Base-by-base conservation (phyloP, 2,329 filamentous ascomycete genomes). In the Hypoxylon sp. region DNA sequence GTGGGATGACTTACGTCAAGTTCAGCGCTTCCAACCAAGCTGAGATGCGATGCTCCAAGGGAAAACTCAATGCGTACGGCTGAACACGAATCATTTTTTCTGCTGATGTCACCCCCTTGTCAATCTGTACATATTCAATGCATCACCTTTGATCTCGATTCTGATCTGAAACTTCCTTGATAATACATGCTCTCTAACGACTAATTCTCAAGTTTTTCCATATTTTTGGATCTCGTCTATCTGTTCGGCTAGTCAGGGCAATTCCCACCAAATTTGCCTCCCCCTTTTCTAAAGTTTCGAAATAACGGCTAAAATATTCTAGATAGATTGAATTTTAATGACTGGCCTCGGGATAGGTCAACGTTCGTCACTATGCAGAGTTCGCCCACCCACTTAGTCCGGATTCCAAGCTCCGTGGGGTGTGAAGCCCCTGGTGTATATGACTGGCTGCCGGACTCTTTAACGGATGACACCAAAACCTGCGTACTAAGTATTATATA, bases 11-110 rank as follows among this genome's bases (percentile, higher is more conserved):
- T 45, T 51, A 50, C 45, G 47, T 55, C 19, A 51, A 41, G 46
- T 30, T 23, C 26, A 38, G 40, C 31, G 32, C 35, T 44, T 45
- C n/a, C n/a, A n/a, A n/a, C n/a, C n/a, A n/a, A n/a, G 17, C 21
- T 37, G 7, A 15, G n/a, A n/a, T n/a, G 16, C 23, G 15, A 41
- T 32, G 20, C 20, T 16, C 16, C n/a, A 27, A 30, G 31, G 15
- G 11, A 13, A 16, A 43, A 34, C 19, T 51, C 30, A 34, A 48
- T 51, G 44, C 40, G 43, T 51, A 37, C 43, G 50, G 55, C 57
- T 54, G 51, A 47, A 32, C 38, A 23, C 21, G 31, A 45, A 41
- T 45, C 34, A n/a, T n/a, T 46, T 36, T 31, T 44, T 13, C 20
- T 20, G 38, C 32, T 55, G 47, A 56, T 58, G 40, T 51, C 42